A percentile compares a stretch with the other conserved stretches of the same genome.
Evolutionary conservation across 75 land plant species (phyloP).

Genomic region (Adiantum capillusveneris): DNA sequence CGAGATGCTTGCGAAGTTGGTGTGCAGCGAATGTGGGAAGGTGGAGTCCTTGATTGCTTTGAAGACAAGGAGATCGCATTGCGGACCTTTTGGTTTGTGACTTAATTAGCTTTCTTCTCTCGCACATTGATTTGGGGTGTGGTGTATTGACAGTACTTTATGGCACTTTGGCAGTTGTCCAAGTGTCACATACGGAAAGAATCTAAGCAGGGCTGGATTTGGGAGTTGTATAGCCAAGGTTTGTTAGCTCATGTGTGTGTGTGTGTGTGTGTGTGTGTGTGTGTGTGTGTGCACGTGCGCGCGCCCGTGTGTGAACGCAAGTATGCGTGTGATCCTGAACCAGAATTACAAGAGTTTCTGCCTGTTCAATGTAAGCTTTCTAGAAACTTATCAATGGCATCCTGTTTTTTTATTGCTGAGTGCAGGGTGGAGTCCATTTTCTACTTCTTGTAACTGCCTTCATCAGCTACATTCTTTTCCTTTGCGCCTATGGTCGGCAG

Average conservation of each 20-base stretch:
- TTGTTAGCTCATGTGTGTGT: slow-evolving; percentile 1
- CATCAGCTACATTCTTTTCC: slow-evolving; percentile 40
- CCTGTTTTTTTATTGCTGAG: no score
- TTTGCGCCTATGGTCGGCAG: slow-evolving; percentile 37
- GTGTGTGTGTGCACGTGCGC: no score
- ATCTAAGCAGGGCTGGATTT: slow-evolving; percentile 73
- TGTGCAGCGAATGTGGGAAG: slow-evolving; percentile 90
- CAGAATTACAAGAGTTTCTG: no score
- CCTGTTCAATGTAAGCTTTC: no score
- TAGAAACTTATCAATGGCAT: no score
- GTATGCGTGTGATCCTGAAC: no score
- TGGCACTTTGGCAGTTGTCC: slow-evolving; percentile 48
- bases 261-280: no score
- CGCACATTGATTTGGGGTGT: no score
- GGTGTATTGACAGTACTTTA: neutral
- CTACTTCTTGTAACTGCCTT: slow-evolving; percentile 29
- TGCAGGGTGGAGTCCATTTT: slow-evolving; percentile 57
- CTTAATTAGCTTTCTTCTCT: no score
- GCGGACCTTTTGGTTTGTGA: slow-evolving; percentile 26
- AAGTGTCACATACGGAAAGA: slow-evolving; percentile 73
- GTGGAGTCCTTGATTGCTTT: slow-evolving; percentile 63
- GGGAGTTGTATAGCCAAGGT: slow-evolving; percentile 75
- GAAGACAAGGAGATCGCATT: slow-evolving; percentile 65
- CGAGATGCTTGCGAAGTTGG: slow-evolving; percentile 23
- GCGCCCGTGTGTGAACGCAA: no score